Base-by-base conservation (phyloP, 176 grass and related monocot species). In the Musa acuminata region DNA sequence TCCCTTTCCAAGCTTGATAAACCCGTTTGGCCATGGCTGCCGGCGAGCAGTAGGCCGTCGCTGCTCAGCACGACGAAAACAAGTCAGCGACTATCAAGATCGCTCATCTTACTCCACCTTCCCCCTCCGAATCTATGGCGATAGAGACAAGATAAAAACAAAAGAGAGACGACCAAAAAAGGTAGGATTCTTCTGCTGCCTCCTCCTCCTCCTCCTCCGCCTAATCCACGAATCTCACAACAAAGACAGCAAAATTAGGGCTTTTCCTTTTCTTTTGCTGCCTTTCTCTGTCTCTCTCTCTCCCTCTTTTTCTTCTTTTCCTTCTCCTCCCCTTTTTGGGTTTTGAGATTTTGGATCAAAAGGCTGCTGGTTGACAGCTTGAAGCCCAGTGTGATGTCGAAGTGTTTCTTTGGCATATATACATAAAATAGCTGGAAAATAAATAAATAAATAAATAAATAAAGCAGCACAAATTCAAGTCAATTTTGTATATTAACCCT, bases 1-100 rank as follows among this genome's bases (percentile, higher is more conserved):
- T 89, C 57, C 86, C 90, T 80, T 62, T 93, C 95, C 88, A 98
- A 82, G 54, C 82, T 85, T 93, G 84, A 80, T 89, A 87, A 8
- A 89, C 86, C 73, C 86, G 94, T 83, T 93, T 93, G 67, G 84
- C 84, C 90, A 89, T 90, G 80, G 79, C 35, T 35, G 9, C 35
- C 2, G 16, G 10, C 9, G 51, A 17, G 12, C 48, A 43, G 25
- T 43, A 16, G 80, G 79, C 73, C 13, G 77, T 63, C 48, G 58
- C 64, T 26, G 48, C 19, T 70, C 48, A 70, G 19, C 14, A 75
- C 43, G 81, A 67, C 59, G 23, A 55, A 52, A 19, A 64, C 23
- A 73, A 73, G 67, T 72, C 71, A 55, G 64, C 70, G 49, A 80
- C 67, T 64, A 6, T 52, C 48, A 64, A 74, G 76, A 59, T 83